These are phyloP conservation scores for Plasmodium ovale DNA, from an alignment of 169 alveolate species.

Conservation along the genomic window DNA sequence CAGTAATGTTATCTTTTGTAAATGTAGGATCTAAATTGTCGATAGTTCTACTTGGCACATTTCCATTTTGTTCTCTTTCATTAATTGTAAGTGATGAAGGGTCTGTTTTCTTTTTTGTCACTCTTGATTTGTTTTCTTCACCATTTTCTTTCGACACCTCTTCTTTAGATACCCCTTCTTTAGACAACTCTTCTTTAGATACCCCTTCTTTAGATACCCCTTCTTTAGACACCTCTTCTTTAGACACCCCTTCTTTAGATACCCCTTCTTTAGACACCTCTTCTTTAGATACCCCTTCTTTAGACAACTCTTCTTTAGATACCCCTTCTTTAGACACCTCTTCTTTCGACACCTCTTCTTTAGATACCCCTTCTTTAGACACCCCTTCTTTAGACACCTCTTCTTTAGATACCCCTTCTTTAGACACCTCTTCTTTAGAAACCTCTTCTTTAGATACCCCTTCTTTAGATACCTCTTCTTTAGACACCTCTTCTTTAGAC, in stretches of 20 bases:
- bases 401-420: not conserved
- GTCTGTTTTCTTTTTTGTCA: not conserved
- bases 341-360: not conserved
- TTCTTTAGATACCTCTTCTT: not conserved
- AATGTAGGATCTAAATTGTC: conserved; percentile 9
- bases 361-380: not conserved
- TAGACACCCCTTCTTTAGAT: not conserved
- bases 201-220: not conserved
- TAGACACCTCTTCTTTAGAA: not conserved
- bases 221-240: not conserved
- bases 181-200: too few species aligned
- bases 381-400: not conserved
- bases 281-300: not conserved
- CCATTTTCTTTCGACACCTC: not conserved
- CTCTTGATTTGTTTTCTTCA: not conserved
- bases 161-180: not conserved
- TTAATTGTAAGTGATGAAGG: not conserved
- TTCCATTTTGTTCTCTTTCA: not conserved
- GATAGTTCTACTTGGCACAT: not conserved
- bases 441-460: not conserved
- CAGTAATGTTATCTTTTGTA: conserved; percentile 3
- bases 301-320: not conserved
- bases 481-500: not conserved
- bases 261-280: not conserved
- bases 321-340: not conserved